Evolutionary conservation across 495 filamentous ascomycete species (phyloP).

Genomic region (Hypomontagnella monticulosa): DNA sequence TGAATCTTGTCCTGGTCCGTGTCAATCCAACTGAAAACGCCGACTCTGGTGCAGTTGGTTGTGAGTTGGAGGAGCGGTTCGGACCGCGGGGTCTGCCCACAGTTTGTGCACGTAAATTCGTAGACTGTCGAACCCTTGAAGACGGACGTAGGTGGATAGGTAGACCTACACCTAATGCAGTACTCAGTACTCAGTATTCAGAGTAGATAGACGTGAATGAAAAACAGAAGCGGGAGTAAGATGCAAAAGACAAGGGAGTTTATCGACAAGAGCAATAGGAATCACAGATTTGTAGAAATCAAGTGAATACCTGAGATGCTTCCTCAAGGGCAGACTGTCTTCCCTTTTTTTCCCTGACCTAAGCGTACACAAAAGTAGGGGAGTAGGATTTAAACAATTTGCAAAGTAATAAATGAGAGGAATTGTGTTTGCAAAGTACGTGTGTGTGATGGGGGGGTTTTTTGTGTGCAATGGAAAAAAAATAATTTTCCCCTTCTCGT

Average conservation of each 20-base stretch:
- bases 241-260: conserved; percentile 33
- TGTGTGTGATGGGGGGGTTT: conserved; percentile 26
- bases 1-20: conserved; percentile 26
- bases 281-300: conserved; percentile 22
- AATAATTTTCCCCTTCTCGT: conserved; percentile 16
- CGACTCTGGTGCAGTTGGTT: conserved; percentile 11
- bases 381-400: conserved; percentile 33
- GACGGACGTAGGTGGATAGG: no score
- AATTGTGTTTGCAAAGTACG: conserved; percentile 32
- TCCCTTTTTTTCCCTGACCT: conserved; percentile 19
- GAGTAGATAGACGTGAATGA: conserved; percentile 8
- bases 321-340: conserved; percentile 18
- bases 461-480: conserved; percentile 40
- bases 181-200: no score
- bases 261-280: conserved; percentile 21
- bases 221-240: conserved; percentile 31
- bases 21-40: conserved; percentile 21
- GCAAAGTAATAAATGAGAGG: conserved; percentile 29
- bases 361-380: conserved; percentile 19
- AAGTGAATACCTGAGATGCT: conserved; percentile 21
- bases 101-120: conserved; percentile 12
- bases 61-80: conserved; percentile 30
- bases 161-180: no score
- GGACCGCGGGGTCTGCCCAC: conserved; percentile 31
- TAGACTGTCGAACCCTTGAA: neutral